A percentile compares a stretch with the other conserved stretches of the same genome.
Evolutionary conservation across 495 filamentous ascomycete species (phyloP).

Genomic region (Daldinia concentrica): DNA sequence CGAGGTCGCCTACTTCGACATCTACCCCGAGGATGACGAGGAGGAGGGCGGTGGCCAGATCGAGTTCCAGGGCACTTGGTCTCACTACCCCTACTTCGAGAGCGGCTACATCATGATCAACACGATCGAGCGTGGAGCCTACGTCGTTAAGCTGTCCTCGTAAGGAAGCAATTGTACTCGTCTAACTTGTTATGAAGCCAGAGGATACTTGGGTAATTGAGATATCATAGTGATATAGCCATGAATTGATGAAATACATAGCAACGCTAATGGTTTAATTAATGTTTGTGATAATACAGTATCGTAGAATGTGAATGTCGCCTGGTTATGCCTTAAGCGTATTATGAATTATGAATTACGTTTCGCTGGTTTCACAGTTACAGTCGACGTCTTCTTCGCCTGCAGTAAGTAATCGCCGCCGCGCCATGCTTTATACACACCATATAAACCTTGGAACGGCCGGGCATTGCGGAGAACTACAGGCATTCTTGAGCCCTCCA

Average conservation of each 20-base stretch:
- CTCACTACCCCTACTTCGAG: constrained; percentile 65
- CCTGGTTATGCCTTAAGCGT: background rate
- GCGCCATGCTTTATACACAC: constrained; percentile 47
- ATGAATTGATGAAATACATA: constrained; percentile 23
- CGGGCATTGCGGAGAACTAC: constrained; percentile 25
- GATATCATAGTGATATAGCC: constrained; percentile 15
- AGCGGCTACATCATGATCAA: constrained; percentile 66
- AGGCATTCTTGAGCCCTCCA: constrained; percentile 41
- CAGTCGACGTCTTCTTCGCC: constrained; percentile 11
- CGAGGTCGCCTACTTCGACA: constrained; percentile 67
- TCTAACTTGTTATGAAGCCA: background rate
- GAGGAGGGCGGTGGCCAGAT: constrained; percentile 54
- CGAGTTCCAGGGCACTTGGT: constrained; percentile 68
- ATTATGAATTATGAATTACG: background rate
- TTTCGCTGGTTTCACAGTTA: background rate
- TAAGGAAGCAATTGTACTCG: background rate
- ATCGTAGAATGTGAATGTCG: background rate
- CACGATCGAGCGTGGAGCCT: constrained; percentile 67
- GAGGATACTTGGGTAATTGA: background rate
- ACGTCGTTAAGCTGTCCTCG: constrained; percentile 56
- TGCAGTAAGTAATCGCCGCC: constrained; percentile 45
- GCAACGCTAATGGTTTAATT: background rate
- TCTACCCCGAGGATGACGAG: constrained; percentile 68
- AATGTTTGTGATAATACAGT: constrained; percentile 14
- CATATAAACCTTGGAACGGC: constrained; percentile 46